Percentiles rank a stretch among this genome's conserved stretches.
Evolutionary conservation across 768 basidiomycete species (phyloP).

Genomic region (Xerocomus potaroensis): DNA sequence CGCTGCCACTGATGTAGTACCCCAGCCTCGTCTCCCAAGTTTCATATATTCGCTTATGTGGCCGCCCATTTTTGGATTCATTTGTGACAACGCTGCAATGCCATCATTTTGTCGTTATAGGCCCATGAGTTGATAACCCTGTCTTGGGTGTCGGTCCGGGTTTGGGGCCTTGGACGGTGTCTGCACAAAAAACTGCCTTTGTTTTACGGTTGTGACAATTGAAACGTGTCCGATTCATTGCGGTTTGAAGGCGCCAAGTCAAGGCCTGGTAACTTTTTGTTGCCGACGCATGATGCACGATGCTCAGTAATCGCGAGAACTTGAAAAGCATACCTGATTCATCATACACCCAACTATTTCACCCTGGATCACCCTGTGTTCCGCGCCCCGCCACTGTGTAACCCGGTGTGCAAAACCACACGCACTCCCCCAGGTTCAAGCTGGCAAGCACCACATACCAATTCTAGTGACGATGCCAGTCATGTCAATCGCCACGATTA

Average conservation of each 20-base stretch:
- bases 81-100: background rate
- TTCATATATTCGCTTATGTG: too few species aligned
- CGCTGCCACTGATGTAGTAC: too few species aligned
- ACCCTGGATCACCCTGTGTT: background rate
- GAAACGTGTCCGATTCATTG: too few species aligned
- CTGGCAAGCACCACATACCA: background rate
- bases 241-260: too few species aligned
- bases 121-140: background rate
- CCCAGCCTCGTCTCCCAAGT: too few species aligned
- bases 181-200: too few species aligned
- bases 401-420: background rate
- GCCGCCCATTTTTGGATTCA: background rate
- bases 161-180: too few species aligned
- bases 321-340: background rate
- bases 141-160: too few species aligned
- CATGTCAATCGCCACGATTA: constrained; percentile 6
- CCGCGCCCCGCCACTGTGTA: background rate
- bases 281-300: background rate
- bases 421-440: background rate
- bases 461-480: background rate
- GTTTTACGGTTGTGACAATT: too few species aligned
- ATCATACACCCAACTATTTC: background rate
- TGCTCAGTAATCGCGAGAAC: constrained; percentile 1
- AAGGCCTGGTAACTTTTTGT: too few species aligned
- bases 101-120: background rate